Evolutionary conservation across 495 filamentous ascomycete species (phyloP).

Genomic region (Hypoxylon subgilvum): DNA sequence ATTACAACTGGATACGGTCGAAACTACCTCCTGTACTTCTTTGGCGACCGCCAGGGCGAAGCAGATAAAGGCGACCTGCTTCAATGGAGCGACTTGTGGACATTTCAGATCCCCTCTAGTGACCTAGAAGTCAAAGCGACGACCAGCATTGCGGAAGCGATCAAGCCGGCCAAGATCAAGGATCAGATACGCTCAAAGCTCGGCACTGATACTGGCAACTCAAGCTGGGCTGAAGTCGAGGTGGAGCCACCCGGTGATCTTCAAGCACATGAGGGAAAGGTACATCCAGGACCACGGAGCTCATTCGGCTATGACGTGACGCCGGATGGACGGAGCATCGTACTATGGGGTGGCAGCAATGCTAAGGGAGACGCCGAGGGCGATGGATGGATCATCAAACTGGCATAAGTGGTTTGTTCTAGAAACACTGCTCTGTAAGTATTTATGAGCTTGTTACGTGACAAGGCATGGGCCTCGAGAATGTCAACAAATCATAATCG

Average conservation of each 20-base stretch:
- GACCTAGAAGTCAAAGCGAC: slow-evolving; percentile 18
- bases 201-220: slow-evolving; percentile 47
- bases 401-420: no score
- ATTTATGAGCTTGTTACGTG: no score
- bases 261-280: slow-evolving; percentile 48
- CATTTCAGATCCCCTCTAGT: slow-evolving; percentile 57
- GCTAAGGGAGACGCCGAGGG: slow-evolving; percentile 55
- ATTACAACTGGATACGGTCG: slow-evolving; percentile 58
- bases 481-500: no score
- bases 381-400: slow-evolving; percentile 59
- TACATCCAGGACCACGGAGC: slow-evolving; percentile 59
- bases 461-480: no score
- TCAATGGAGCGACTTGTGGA: slow-evolving; percentile 54
- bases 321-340: slow-evolving; percentile 48
- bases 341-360: slow-evolving; percentile 61
- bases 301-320: slow-evolving; percentile 54
- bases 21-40: slow-evolving; percentile 59
- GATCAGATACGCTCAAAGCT: slow-evolving; percentile 54
- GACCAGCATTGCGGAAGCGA: slow-evolving; percentile 23
- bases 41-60: slow-evolving; percentile 44
- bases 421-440: background rate
- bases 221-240: slow-evolving; percentile 57
- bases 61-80: slow-evolving; percentile 32
- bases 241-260: slow-evolving; percentile 51
- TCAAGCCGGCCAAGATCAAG: slow-evolving; percentile 57